phyloP scores from a whole-genome alignment of 768 basidiomycete species.

The Tricholoma bakamatsutake region DNA sequence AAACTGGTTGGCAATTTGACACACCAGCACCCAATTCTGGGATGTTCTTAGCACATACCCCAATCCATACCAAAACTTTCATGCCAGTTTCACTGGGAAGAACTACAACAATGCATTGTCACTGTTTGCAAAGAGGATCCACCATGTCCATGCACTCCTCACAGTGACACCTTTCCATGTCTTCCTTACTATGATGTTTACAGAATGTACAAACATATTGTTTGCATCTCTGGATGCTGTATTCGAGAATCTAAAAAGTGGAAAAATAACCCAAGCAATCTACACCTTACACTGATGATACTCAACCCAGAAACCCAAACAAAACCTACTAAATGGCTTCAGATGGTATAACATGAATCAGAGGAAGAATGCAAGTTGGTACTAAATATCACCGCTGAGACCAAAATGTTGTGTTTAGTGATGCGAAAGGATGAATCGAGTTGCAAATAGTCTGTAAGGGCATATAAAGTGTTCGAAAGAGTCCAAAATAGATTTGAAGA shows the following conservation, averaged over 20 bases:
- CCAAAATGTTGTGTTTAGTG: too few relatives aligned
- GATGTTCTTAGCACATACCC: not conserved
- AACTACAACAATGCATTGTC: not conserved
- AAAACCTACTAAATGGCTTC: too few relatives aligned
- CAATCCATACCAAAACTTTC: not conserved
- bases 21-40: not conserved
- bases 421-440: too few relatives aligned
- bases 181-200: not conserved
- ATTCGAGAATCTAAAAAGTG: not conserved
- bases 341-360: too few relatives aligned
- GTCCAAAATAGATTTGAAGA: too few relatives aligned
- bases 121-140: not conserved
- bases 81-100: not conserved
- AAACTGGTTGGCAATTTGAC: not conserved
- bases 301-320: too few relatives aligned
- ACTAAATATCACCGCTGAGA: too few relatives aligned
- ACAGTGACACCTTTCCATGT: not conserved
- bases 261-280: not conserved
- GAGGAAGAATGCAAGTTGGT: too few relatives aligned
- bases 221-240: not conserved
- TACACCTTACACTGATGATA: too few relatives aligned
- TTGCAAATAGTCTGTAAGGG: too few relatives aligned
- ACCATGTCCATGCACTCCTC: not conserved
- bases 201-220: not conserved
- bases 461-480: too few relatives aligned